Evolutionary conservation across 352 stramenopile species (phyloP).

Genomic region (Globisporangium spiculum): DNA sequence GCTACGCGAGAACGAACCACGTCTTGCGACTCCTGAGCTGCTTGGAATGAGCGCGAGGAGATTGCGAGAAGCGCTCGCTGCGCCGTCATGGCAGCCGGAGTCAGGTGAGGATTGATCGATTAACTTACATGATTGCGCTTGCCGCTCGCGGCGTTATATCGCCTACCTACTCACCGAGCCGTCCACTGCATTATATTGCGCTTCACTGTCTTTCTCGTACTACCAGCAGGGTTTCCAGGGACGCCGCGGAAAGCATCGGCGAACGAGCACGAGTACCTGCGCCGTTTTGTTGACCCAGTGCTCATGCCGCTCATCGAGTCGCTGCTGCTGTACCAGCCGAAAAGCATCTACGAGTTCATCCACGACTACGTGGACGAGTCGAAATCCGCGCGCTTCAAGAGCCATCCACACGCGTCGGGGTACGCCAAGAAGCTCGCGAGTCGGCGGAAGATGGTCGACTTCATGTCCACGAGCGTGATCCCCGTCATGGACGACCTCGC

Average conservation of each 20-base stretch:
- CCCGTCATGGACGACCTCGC: slow-evolving; percentile 84
- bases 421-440: slow-evolving; percentile 73
- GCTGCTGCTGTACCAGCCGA: slow-evolving; percentile 72
- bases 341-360: slow-evolving; percentile 82
- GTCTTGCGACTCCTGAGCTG: background rate
- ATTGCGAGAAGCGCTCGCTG: slow-evolving; percentile 31
- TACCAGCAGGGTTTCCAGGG: background rate
- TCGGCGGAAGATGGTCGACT: slow-evolving; percentile 76
- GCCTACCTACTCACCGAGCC: background rate
- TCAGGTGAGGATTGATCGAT: background rate
- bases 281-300: slow-evolving; percentile 70
- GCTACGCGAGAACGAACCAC: background rate
- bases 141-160: background rate
- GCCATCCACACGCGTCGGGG: slow-evolving; percentile 21
- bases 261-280: slow-evolving; percentile 80
- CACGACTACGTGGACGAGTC: slow-evolving; percentile 71
- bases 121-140: background rate
- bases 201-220: background rate
- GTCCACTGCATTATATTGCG: background rate
- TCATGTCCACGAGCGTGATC: slow-evolving; percentile 83
- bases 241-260: slow-evolving; percentile 28
- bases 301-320: slow-evolving; percentile 83
- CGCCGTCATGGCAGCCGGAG: slow-evolving; percentile 9
- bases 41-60: slow-evolving; percentile 30
- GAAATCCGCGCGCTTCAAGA: slow-evolving; percentile 40